Evolutionary conservation across 148 eudicot genomes (phyloP).

Genomic region (Heliosperma pusillum): DNA sequence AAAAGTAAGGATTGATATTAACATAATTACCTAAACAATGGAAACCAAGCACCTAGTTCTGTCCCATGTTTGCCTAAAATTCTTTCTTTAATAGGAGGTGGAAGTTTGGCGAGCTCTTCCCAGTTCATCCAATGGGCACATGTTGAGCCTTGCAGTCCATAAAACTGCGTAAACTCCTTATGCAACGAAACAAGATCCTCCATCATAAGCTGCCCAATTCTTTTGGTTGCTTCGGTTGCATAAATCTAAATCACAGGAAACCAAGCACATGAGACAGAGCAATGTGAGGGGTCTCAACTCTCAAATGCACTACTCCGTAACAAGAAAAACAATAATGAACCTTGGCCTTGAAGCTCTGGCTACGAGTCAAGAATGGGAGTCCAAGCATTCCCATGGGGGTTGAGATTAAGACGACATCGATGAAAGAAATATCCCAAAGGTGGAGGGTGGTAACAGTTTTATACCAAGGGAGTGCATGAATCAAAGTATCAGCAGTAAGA

Average conservation of each 20-base stretch:
- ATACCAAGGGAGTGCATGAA: slow-evolving; percentile 61
- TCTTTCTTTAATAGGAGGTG: slow-evolving; percentile 47
- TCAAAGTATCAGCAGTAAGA: slow-evolving; percentile 38
- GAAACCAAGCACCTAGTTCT: slow-evolving; percentile 65
- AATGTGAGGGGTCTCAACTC: no score
- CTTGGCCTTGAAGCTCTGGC: slow-evolving; percentile 47
- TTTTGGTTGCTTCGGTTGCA: slow-evolving; percentile 75
- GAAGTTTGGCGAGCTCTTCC: slow-evolving; percentile 67
- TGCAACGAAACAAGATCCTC: slow-evolving; percentile 80
- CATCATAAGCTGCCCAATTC: slow-evolving; percentile 79
- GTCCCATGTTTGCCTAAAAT: slow-evolving; percentile 57
- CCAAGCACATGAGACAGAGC: slow-evolving; percentile 17
- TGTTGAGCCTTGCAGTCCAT: slow-evolving; percentile 58
- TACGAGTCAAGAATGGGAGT: slow-evolving; percentile 73
- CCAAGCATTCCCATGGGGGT: slow-evolving; percentile 92
- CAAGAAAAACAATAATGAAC: slow-evolving; percentile 22
- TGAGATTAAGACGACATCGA: slow-evolving; percentile 66
- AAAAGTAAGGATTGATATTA: background rate
- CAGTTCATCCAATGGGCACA: slow-evolving; percentile 66
- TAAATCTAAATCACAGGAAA: slow-evolving; percentile 47
- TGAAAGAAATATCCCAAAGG: slow-evolving; percentile 51
- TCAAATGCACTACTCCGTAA: background rate
- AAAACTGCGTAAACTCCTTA: slow-evolving; percentile 65
- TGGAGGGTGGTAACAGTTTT: slow-evolving; percentile 55
- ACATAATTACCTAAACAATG: slow-evolving; percentile 64